Conservation (phyloP, 306 rosid genomes). For the Cotoneaster glaucophyllus region DNA sequence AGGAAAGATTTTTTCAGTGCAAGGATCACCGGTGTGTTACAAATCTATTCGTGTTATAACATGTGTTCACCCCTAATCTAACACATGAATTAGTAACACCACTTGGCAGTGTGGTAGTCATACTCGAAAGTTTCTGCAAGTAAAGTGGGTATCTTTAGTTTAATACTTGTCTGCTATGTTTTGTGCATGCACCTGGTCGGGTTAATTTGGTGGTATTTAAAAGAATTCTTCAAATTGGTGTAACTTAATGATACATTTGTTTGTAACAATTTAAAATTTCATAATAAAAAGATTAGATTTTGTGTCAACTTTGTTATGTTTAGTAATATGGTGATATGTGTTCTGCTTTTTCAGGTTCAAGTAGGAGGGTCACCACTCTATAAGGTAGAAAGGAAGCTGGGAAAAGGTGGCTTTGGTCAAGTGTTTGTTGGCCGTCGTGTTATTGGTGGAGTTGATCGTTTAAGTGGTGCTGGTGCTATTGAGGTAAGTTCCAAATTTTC, state of each 20-base stretch:
- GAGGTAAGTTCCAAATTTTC: slow-evolving; percentile 44
- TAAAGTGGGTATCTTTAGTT: neutral
- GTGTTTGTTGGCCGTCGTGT: slow-evolving; percentile 86
- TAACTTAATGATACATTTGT: neutral
- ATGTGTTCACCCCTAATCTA: neutral
- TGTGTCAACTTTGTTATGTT: neutral
- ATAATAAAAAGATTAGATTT: neutral
- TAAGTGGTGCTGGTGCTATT: slow-evolving; percentile 61
- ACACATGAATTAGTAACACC: neutral
- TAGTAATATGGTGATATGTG: neutral
- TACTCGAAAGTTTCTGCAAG: too few relatives aligned
- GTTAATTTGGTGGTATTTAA: neutral
- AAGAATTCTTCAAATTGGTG: neutral
- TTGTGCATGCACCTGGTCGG: neutral
- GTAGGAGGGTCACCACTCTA: slow-evolving; percentile 85
- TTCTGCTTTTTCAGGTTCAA: slow-evolving; percentile 45
- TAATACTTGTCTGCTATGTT: neutral
- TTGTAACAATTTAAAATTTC: neutral
- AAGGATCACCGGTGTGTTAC: neutral
- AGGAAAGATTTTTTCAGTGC: neutral
- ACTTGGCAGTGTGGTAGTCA: neutral
- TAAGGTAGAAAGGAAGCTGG: slow-evolving; percentile 76
- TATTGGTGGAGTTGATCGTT: slow-evolving; percentile 68
- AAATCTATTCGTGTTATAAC: too few relatives aligned
- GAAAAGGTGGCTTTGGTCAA: slow-evolving; percentile 95